These are phyloP conservation scores for Hypoxylon perforatum DNA, from an alignment of 495 filamentous ascomycete genomes.

Conservation along the genomic window DNA sequence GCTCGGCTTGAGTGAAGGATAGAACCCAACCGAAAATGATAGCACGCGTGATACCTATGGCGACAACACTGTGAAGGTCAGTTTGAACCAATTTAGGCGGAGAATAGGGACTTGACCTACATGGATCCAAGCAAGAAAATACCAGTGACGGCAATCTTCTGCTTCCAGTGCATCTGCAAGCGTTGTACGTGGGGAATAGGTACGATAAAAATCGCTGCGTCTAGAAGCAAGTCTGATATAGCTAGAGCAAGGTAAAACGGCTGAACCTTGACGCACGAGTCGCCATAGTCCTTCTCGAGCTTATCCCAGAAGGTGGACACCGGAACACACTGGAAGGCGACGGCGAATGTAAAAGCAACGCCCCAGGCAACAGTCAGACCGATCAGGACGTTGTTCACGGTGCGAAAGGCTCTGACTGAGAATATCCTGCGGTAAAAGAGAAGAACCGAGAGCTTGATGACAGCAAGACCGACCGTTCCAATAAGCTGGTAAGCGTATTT, in stretches of 20 bases:
- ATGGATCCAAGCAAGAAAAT: constrained; percentile 31
- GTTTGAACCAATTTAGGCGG: neutral
- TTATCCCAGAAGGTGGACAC: constrained; percentile 24
- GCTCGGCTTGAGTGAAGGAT: neutral
- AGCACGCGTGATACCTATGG: constrained; percentile 14
- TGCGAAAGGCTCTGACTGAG: constrained; percentile 46
- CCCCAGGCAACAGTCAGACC: constrained; percentile 49
- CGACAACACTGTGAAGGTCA: constrained; percentile 17
- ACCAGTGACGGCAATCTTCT: constrained; percentile 24
- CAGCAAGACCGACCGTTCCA: constrained; percentile 13
- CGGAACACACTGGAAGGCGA: constrained; percentile 55
- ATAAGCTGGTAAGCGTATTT: constrained; percentile 23
- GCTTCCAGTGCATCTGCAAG: constrained; percentile 8
- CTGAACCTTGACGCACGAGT: neutral
- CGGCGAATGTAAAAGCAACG: constrained; percentile 51
- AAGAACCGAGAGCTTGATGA: constrained; percentile 33
- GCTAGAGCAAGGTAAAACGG: constrained; percentile 21
- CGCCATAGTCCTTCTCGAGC: constrained; percentile 23
- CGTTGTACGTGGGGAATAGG: constrained; percentile 22
- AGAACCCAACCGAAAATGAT: constrained; percentile 23
- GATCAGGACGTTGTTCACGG: constrained; percentile 47
- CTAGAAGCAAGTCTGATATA: constrained; percentile 19
- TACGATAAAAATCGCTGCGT: constrained; percentile 25
- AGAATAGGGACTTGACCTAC: neutral
- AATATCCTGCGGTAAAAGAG: constrained; percentile 58